phyloP scores from a whole-genome alignment of 495 filamentous ascomycete genomes.

The Endocarpon pusillum region DNA sequence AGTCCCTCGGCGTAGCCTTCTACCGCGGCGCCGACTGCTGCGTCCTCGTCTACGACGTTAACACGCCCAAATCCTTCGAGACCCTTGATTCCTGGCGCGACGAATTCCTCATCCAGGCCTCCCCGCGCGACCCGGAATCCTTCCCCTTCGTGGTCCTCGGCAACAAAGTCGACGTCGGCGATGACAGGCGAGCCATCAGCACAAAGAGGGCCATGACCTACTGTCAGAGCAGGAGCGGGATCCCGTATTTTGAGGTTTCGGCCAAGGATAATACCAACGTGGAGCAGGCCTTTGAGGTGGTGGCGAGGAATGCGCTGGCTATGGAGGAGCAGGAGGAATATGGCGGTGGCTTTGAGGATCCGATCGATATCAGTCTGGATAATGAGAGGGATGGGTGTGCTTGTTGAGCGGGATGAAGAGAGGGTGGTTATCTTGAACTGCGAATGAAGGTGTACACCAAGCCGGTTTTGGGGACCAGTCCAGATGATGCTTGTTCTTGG shows the following conservation, averaged over 20 bases:
- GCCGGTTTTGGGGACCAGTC: too few species aligned
- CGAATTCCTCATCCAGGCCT: conserved; percentile 95
- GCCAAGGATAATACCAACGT: conserved; percentile 98
- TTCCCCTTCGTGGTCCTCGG: conserved; percentile 97
- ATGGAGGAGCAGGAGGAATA: conserved; percentile 94
- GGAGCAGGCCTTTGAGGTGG: conserved; percentile 98
- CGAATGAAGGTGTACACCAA: too few species aligned
- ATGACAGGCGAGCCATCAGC: conserved; percentile 92
- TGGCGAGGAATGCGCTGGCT: conserved; percentile 83
- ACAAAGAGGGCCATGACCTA: conserved; percentile 91
- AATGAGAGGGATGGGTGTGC: conserved; percentile 81
- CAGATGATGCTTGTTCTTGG: too few species aligned
- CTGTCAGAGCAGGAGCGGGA: conserved; percentile 90
- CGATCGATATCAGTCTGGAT: conserved; percentile 91
- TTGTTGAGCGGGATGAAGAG: conserved; percentile 36
- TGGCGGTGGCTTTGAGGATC: conserved; percentile 85
- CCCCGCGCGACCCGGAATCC: conserved; percentile 86
- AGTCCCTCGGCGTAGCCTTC: conserved; percentile 94
- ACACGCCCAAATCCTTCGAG: conserved; percentile 98
- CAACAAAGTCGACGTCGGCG: conserved; percentile 98
- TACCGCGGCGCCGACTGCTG: conserved; percentile 98
- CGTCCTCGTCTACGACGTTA: conserved; percentile 95
- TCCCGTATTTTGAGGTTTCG: conserved; percentile 98
- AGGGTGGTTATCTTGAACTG: conserved; percentile 5
- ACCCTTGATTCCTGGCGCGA: conserved; percentile 96